These are phyloP conservation scores for Pythium aristosporum DNA, from an alignment of 352 stramenopile species.

Conservation along the genomic window DNA sequence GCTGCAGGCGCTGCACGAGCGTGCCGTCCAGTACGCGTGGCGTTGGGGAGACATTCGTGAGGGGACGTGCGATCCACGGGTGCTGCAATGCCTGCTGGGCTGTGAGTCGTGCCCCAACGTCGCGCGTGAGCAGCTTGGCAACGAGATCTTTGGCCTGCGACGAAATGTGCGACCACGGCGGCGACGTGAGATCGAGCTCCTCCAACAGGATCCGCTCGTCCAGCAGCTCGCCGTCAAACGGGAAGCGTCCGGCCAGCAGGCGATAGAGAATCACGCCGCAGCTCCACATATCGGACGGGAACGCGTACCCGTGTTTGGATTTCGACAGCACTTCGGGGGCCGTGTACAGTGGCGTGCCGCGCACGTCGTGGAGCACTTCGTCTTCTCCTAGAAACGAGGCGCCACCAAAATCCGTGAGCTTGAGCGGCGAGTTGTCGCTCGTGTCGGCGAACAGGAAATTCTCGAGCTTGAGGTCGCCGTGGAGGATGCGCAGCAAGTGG, in stretches of 20 bases:
- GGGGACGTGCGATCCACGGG: constrained; percentile 49
- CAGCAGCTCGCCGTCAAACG: constrained; percentile 57
- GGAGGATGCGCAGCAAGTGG: constrained; percentile 68
- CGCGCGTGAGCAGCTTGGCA: constrained; percentile 43
- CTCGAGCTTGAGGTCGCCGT: constrained; percentile 77
- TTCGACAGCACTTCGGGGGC: constrained; percentile 59
- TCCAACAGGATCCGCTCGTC: constrained; percentile 67
- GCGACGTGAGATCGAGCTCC: constrained; percentile 47
- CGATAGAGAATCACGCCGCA: constrained; percentile 78
- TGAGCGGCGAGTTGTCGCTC: constrained; percentile 59
- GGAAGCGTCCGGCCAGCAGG: constrained; percentile 58
- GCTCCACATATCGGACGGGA: constrained; percentile 77
- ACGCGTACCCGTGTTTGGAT: constrained; percentile 41
- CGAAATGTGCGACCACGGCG: constrained; percentile 55
- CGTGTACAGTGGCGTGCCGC: constrained; percentile 73
- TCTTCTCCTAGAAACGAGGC: constrained; percentile 50
- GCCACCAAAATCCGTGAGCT: constrained; percentile 78
- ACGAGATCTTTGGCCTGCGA: constrained; percentile 59
- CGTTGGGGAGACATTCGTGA: constrained; percentile 1
- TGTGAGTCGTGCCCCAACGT: constrained; percentile 43
- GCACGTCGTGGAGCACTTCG: constrained; percentile 45
- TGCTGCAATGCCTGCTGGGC: constrained; percentile 65
- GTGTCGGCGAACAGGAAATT: constrained; percentile 77
- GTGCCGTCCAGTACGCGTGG: constrained; percentile 50
- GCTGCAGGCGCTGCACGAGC: constrained; percentile 69